Conservation (phyloP, 192 early-diverging fungal genomes). For the Entomortierella chlamydospora region DNA sequence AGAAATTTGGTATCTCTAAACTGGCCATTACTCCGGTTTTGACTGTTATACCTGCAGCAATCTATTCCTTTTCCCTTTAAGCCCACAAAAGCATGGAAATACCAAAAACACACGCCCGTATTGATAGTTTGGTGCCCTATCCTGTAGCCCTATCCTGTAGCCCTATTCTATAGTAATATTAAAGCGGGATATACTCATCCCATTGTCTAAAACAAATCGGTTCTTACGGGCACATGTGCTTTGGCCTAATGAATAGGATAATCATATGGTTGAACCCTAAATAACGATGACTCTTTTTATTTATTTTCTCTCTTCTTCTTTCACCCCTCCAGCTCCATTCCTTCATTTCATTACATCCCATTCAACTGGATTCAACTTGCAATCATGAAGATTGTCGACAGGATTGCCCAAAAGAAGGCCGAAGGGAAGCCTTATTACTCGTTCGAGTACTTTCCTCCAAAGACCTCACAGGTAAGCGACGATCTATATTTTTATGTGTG, state of each 20-base stretch:
- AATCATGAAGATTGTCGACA: conserved; percentile 75
- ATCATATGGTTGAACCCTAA: too few species aligned
- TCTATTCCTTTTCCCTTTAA: conserved; percentile 13
- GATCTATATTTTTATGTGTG: neutral
- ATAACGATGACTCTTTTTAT: conserved; percentile 25
- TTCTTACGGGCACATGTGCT: too few species aligned
- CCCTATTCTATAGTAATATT: too few species aligned
- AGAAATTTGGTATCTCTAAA: conserved; percentile 4
- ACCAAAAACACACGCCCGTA: too few species aligned
- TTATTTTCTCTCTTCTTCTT: neutral
- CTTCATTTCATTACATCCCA: conserved; percentile 1
- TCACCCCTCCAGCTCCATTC: neutral
- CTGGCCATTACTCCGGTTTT: neutral
- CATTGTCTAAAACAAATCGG: too few species aligned
- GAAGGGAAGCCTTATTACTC: conserved; percentile 77
- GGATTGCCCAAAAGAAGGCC: conserved; percentile 67
- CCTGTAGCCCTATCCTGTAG: too few species aligned
- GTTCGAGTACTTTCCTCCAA: conserved; percentile 96
- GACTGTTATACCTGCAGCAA: conserved; percentile 13
- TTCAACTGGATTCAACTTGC: neutral
- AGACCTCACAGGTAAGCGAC: conserved; percentile 72
- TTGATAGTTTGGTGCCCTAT: too few species aligned
- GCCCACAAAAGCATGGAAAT: too few species aligned
- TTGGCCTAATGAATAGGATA: too few species aligned
- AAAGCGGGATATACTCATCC: too few species aligned